Conservation (phyloP, 164 flowering plant species). For the Euptelea pleiosperma region DNA sequence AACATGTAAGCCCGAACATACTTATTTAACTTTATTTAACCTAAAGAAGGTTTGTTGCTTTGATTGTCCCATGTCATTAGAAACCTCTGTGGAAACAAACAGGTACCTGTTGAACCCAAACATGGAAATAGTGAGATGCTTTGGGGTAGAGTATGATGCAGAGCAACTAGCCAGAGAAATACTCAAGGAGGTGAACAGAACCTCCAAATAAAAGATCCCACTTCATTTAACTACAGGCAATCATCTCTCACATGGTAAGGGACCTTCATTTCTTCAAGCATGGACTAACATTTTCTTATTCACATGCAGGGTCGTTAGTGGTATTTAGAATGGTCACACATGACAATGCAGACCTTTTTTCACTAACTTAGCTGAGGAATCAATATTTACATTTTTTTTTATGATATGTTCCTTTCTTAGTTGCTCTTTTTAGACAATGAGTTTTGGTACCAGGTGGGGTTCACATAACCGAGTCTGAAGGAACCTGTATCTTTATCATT, state of each 20-base stretch:
- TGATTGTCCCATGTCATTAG: background rate
- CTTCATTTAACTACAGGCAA: background rate
- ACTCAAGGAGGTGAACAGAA: constrained; percentile 39
- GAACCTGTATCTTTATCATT: too few relatives aligned
- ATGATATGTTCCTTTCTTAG: background rate
- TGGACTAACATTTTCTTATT: background rate
- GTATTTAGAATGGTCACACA: background rate
- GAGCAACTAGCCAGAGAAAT: constrained; percentile 60
- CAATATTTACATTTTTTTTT: background rate
- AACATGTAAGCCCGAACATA: constrained; percentile 51
- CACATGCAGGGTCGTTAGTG: background rate
- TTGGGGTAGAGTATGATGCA: constrained; percentile 70
- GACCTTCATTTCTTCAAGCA: background rate
- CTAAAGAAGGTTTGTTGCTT: background rate
- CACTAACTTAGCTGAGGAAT: background rate
- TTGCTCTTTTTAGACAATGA: too few relatives aligned
- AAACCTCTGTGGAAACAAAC: constrained; percentile 12
- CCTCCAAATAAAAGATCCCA: constrained; percentile 6
- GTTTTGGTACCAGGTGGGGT: too few relatives aligned
- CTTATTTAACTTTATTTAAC: background rate
- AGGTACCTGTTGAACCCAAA: constrained; percentile 83
- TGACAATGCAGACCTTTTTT: background rate
- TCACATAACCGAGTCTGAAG: too few relatives aligned
- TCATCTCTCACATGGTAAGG: constrained; percentile 2
- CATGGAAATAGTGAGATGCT: constrained; percentile 66